Conservation (phyloP, 331 rosid genomes). For the Quercus lobata region DNA sequence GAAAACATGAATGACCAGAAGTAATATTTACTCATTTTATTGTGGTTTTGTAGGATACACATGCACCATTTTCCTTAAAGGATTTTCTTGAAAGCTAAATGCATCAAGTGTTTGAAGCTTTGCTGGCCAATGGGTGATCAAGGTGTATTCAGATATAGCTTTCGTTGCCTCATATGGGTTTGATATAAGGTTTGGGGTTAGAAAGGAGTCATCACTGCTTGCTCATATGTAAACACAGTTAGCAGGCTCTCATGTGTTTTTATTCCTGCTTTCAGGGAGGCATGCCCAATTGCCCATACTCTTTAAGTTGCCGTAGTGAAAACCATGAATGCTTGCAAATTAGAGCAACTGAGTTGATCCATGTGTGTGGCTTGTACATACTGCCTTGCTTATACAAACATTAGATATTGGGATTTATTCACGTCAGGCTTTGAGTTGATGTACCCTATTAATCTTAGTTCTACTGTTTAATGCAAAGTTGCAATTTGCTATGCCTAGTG, state of each 20-base stretch:
- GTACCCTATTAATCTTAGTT: neutral
- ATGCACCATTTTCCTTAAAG: constrained; percentile 53
- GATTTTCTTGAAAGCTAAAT: constrained; percentile 60
- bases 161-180: constrained; percentile 26
- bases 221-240: constrained; percentile 15
- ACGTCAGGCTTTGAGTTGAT: neutral
- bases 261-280: constrained; percentile 16
- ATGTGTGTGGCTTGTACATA: constrained; percentile 18
- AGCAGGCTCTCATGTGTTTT: constrained; percentile 17
- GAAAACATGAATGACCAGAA: neutral
- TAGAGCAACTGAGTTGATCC: constrained; percentile 13
- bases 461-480: no score
- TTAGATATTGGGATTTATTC: neutral
- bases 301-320: constrained; percentile 17
- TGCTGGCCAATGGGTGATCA: constrained; percentile 8
- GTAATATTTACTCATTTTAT: constrained; percentile 16
- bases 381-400: neutral
- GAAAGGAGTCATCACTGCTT: constrained; percentile 8
- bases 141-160: constrained; percentile 16
- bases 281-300: constrained; percentile 5
- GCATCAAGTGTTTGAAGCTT: constrained; percentile 4
- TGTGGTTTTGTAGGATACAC: constrained; percentile 49
- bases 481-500: neutral
- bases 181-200: constrained; percentile 25
- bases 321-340: constrained; percentile 9